phyloP scores from a whole-genome alignment of 2,329 filamentous ascomycete species.

The Colletotrichum magnum region DNA sequence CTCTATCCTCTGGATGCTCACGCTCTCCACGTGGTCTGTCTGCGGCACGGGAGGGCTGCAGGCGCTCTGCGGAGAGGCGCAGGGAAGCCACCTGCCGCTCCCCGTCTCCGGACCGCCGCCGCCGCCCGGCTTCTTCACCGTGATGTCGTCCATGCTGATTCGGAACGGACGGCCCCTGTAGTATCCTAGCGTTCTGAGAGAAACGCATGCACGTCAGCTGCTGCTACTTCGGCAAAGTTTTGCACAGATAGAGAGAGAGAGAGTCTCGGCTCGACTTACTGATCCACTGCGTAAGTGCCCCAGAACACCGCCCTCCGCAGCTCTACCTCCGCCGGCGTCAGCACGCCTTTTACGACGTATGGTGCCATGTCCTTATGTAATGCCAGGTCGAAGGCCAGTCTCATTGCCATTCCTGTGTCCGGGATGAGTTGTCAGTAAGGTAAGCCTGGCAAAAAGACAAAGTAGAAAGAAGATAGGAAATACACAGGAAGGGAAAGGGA shows the following conservation, averaged over 20 bases:
- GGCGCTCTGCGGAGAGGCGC: not conserved
- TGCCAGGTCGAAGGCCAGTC: conserved; percentile 46
- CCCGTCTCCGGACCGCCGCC: not conserved
- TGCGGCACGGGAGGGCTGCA: not conserved
- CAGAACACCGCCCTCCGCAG: conserved; percentile 48
- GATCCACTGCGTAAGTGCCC: conserved; percentile 49
- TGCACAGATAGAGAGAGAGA: no score
- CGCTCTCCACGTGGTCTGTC: not conserved
- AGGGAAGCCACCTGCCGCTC: conserved; percentile 12
- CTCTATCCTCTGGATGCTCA: conserved; percentile 9
- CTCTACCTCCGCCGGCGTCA: conserved; percentile 46
- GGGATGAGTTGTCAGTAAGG: conserved; percentile 43
- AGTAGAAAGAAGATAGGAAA: no score
- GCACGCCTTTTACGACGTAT: conserved; percentile 44
- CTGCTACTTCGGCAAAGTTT: not conserved
- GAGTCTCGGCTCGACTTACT: conserved; percentile 40
- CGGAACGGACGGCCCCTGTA: conserved; percentile 46
- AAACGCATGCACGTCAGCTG: not conserved
- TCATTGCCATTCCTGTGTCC: conserved; percentile 45
- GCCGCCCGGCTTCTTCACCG: conserved; percentile 41
- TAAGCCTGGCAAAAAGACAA: no score
- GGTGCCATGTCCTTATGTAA: conserved; percentile 46
- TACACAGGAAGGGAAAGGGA: no score
- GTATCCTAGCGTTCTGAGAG: conserved; percentile 45
- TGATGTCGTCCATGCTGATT: conserved; percentile 46